A percentile compares a stretch with the other conserved stretches of the same genome.
Conservation (phyloP, 1,284 basidiomycete species). For the Trichosporon sp. region DNA sequence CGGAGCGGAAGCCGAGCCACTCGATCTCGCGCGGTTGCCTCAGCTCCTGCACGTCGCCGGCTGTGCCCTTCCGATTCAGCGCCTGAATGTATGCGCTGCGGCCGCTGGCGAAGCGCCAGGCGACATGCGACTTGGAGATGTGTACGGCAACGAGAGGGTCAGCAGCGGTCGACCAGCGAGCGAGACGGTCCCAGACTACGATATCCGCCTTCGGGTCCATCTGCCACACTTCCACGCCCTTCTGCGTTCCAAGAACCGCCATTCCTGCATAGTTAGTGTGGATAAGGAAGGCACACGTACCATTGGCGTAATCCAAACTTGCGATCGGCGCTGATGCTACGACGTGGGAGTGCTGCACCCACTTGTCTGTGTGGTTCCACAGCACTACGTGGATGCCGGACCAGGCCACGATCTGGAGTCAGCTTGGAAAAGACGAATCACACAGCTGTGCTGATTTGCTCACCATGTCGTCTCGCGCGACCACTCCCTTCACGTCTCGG, state of each 20-base stretch:
- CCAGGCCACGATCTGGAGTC: constrained; percentile 50
- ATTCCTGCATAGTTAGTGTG: constrained; percentile 33
- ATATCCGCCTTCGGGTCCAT: constrained; percentile 41
- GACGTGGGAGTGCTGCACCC: constrained; percentile 47
- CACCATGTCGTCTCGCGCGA: constrained; percentile 37
- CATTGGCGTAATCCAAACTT: constrained; percentile 41
- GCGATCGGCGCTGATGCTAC: constrained; percentile 39
- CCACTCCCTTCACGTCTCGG: constrained; percentile 42
- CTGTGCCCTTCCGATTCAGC: constrained; percentile 36
- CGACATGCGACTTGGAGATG: constrained; percentile 39
- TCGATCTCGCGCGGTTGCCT: constrained; percentile 49
- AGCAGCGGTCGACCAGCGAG: background rate
- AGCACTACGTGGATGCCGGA: constrained; percentile 46
- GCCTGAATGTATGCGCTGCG: constrained; percentile 37
- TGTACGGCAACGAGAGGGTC: constrained; percentile 25
- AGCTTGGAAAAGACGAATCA: background rate
- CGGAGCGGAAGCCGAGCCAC: constrained; percentile 50
- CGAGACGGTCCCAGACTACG: constrained; percentile 47
- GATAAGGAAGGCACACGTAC: constrained; percentile 29
- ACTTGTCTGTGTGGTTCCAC: constrained; percentile 41
- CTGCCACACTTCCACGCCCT: constrained; percentile 49
- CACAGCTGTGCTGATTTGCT: constrained; percentile 4
- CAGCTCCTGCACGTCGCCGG: constrained; percentile 44
- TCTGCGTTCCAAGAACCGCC: constrained; percentile 40
- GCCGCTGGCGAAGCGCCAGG: constrained; percentile 40